Evolutionary conservation across 1,284 basidiomycete species (phyloP).

Genomic region (Rhodofomes roseus): DNA sequence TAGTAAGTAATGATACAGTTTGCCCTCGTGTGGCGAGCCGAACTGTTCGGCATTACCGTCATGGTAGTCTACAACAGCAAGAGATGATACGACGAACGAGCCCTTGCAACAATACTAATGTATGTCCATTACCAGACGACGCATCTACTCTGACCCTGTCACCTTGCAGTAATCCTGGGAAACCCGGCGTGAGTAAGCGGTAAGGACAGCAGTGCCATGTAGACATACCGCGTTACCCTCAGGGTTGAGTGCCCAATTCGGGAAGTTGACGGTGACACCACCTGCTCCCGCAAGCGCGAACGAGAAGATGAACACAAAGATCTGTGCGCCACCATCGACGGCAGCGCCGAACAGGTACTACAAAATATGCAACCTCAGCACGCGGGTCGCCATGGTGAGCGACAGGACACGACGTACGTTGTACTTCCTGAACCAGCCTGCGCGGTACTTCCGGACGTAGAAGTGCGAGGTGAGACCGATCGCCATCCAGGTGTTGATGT

Average conservation of each 20-base stretch:
- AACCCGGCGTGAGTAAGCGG: background rate
- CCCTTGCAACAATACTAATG: background rate
- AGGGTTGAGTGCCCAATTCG: constrained; percentile 10
- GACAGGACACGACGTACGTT: constrained; percentile 27
- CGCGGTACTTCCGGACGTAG: constrained; percentile 22
- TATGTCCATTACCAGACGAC: background rate
- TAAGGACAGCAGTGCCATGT: background rate
- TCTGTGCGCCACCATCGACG: constrained; percentile 8
- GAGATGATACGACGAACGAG: background rate
- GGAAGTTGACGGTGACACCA: constrained; percentile 4
- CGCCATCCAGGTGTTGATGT: constrained; percentile 8
- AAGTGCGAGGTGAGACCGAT: constrained; percentile 23
- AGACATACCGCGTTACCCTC: constrained; percentile 6
- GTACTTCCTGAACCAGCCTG: constrained; percentile 53
- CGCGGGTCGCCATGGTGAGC: background rate
- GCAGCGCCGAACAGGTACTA: constrained; percentile 11
- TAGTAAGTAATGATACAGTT: background rate
- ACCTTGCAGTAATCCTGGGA: constrained; percentile 10
- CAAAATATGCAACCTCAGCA: background rate
- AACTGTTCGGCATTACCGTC: background rate
- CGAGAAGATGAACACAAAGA: constrained; percentile 12
- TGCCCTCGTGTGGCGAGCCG: background rate
- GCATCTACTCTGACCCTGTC: background rate
- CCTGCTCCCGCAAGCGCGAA: constrained; percentile 10
- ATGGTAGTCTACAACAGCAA: background rate